Conservation (phyloP, 495 filamentous ascomycete genomes). For the Xylaria curta region DNA sequence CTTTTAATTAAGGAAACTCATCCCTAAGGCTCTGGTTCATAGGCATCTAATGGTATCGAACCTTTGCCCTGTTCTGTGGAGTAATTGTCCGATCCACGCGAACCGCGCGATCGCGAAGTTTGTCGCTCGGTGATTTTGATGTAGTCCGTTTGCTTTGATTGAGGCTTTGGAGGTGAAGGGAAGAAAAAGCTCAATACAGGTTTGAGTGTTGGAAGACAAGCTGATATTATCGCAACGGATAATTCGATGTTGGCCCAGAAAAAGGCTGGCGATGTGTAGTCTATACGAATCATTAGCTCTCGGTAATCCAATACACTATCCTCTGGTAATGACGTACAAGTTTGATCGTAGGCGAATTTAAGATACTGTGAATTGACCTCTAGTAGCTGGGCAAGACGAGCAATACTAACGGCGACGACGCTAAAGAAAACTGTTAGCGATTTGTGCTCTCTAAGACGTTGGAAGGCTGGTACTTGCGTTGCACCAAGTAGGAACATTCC, state of each 20-base stretch:
- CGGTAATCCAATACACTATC: not conserved
- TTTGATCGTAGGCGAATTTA: conserved; percentile 35
- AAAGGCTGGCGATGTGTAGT: conserved; percentile 35
- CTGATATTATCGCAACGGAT: conserved; percentile 41
- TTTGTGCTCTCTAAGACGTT: not conserved
- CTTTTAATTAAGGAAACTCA: not conserved
- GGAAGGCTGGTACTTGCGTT: conserved; percentile 47
- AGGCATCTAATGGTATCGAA: conserved; percentile 1
- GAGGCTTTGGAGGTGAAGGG: conserved; percentile 9
- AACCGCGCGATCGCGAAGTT: not conserved
- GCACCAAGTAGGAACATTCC: conserved; percentile 55
- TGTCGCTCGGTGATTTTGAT: conserved; percentile 20
- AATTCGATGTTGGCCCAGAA: conserved; percentile 47
- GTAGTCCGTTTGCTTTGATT: conserved; percentile 10
- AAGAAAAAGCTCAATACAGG: conserved; percentile 24
- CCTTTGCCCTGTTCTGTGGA: conserved; percentile 3
- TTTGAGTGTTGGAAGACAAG: conserved; percentile 45
- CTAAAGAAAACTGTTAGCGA: conserved; percentile 25
- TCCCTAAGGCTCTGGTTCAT: not conserved
- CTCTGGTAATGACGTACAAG: conserved; percentile 28
- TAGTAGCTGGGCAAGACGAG: conserved; percentile 28
- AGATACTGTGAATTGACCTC: conserved; percentile 32
- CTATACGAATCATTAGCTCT: conserved; percentile 10
- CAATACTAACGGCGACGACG: conserved; percentile 33
- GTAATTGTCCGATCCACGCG: conserved; percentile 8